A percentile compares a stretch with the other conserved stretches of the same genome.
These are phyloP conservation scores for Leccinum angustisporum DNA, from an alignment of 1,284 basidiomycete genomes.

Conservation along the genomic window DNA sequence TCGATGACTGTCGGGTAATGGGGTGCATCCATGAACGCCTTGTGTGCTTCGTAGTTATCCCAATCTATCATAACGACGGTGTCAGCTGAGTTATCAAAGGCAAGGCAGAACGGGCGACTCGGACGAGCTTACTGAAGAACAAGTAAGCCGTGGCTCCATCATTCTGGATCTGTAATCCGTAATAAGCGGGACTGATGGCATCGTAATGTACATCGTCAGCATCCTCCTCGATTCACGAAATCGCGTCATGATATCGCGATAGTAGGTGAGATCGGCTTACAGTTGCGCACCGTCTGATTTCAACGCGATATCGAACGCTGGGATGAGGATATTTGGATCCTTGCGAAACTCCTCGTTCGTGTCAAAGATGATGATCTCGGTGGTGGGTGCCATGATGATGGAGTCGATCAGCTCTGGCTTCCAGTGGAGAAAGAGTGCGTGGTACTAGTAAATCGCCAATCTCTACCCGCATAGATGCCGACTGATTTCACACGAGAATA, in stretches of 20 bases:
- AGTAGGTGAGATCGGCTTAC: not conserved
- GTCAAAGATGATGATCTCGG: not conserved
- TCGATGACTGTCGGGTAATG: slow-evolving; percentile 7
- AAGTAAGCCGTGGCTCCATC: slow-evolving; percentile 10
- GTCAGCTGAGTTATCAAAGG: not conserved
- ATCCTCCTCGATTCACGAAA: not conserved
- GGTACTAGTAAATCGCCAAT: not conserved
- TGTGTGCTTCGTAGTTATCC: slow-evolving; percentile 28
- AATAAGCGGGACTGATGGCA: slow-evolving; percentile 22
- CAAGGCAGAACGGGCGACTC: not conserved
- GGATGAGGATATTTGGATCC: not conserved
- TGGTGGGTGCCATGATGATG: not conserved
- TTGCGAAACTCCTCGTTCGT: not conserved
- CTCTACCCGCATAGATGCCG: not conserved
- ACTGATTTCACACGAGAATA: not conserved
- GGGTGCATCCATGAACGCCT: slow-evolving; percentile 8
- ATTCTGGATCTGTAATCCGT: slow-evolving; percentile 24
- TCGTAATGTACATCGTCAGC: not conserved
- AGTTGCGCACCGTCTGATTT: not conserved
- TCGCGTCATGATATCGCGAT: not conserved
- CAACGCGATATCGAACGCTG: not conserved
- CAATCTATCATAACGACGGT: slow-evolving; percentile 21
- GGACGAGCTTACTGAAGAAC: slow-evolving; percentile 23
- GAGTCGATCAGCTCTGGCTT: not conserved
- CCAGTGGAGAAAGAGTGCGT: not conserved